Conservation (phyloP, 2,329 filamentous ascomycete genomes). For the Nigrospora sphaerica region DNA sequence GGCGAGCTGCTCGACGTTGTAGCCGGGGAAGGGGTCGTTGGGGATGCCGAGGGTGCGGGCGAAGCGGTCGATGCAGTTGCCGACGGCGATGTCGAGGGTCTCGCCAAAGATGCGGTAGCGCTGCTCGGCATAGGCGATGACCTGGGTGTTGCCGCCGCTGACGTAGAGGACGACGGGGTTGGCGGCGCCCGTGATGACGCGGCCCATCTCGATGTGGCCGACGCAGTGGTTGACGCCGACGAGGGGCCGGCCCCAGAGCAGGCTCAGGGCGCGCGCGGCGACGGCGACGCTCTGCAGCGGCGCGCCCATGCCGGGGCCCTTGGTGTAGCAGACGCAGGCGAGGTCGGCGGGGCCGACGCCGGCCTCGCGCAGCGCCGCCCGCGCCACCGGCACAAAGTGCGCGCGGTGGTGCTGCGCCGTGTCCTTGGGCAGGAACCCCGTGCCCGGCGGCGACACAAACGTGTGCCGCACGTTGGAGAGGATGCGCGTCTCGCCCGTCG, state of each 20-base stretch:
- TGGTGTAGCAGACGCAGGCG: slow-evolving; percentile 91
- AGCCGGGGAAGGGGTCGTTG: slow-evolving; percentile 94
- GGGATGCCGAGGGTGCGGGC: slow-evolving; percentile 84
- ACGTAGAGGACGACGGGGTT: slow-evolving; percentile 97
- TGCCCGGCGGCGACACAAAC: slow-evolving; percentile 83
- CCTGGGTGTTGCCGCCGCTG: slow-evolving; percentile 92
- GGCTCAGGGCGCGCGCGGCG: slow-evolving; percentile 70
- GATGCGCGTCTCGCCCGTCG: slow-evolving; percentile 53
- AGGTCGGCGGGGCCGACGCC: slow-evolving; percentile 56
- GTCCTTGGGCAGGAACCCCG: slow-evolving; percentile 94
- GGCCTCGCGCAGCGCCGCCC: slow-evolving; percentile 68
- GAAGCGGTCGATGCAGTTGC: slow-evolving; percentile 95
- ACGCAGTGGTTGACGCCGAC: slow-evolving; percentile 98
- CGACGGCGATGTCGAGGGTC: slow-evolving; percentile 93
- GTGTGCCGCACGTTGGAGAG: slow-evolving; percentile 94
- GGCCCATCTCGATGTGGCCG: slow-evolving; percentile 97
- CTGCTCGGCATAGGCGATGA: slow-evolving; percentile 92
- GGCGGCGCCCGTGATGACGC: slow-evolving; percentile 79
- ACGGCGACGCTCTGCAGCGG: slow-evolving; percentile 82
- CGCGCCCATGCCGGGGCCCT: slow-evolving; percentile 93
- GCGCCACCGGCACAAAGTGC: slow-evolving; percentile 78
- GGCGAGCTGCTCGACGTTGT: slow-evolving; percentile 95
- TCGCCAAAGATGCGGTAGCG: slow-evolving; percentile 97
- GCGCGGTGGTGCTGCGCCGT: slow-evolving; percentile 86
- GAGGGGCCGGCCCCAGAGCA: slow-evolving; percentile 83